Base-by-base conservation (phyloP, 164 flowering plant species). In the Echeveria elegans region DNA sequence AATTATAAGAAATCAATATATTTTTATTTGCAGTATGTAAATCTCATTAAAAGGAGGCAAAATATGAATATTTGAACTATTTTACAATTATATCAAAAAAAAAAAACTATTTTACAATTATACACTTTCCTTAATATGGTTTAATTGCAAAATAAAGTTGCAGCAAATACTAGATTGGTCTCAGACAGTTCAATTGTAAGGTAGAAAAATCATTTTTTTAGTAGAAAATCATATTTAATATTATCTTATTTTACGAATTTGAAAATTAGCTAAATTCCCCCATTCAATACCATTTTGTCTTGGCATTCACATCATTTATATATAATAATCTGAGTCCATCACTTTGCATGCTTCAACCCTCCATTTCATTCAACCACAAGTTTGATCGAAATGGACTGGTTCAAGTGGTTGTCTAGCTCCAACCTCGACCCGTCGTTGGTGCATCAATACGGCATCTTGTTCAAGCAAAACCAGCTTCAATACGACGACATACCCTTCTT, bases 321-420 rank as follows among this genome's bases (percentile, higher is more conserved):
- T 23, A 53, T 26, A n/a, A n/a, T n/a, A 53, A 53, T 5, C 29
- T 21, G 26, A n/a, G 19, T 5, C 23, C 26, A 26, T 53, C 60
- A 23, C 14, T 26, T 53, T 26, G 9, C 29, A 53, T 24, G n/a
- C n/a, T n/a, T n/a, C n/a, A n/a, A n/a, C n/a, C 11, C 30, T 53
- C 16, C 31, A n/a, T 56, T 29, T 19, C 28, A 9, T n/a, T 10
- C 24, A n/a, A 63, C n/a, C 37, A 21, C n/a, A n/a, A 36, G 45
- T 1, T 2, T 18, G 38, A 29, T 23, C 63, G 66, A 67, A n/a
- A 86, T 86, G 88, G 87, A 84, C 64, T 86, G 91, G 88, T 86
- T 77, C 70, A 67, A 83, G 12, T 84, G 88, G 85, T 80, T 84
- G 38, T 84, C 91, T 9, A 86, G 77, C 76, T 80, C 87, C 19